phyloP scores from a whole-genome alignment of 345 rosid species.

The Gossypium rotundifolium region DNA sequence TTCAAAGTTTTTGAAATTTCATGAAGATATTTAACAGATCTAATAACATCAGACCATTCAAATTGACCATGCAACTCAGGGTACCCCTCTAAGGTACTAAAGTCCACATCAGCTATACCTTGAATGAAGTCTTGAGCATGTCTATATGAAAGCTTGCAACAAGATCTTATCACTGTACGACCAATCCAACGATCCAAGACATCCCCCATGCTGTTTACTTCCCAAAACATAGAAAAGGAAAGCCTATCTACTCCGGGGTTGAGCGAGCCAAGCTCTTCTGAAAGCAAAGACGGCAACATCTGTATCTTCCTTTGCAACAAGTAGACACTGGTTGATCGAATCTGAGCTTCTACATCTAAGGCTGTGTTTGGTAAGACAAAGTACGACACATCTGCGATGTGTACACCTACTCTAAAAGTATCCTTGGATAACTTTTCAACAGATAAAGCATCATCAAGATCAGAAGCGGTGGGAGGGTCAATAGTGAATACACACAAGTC shows the following conservation, averaged over 20 bases:
- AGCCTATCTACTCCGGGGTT: conserved; percentile 81
- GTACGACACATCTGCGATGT: conserved; percentile 81
- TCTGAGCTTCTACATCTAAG: conserved; percentile 68
- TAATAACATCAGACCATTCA: conserved; percentile 55
- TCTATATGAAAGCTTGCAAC: conserved; percentile 89
- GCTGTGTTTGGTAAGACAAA: conserved; percentile 77
- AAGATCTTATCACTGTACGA: conserved; percentile 64
- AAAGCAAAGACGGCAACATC: conserved; percentile 75
- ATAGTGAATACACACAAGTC: conserved; percentile 65
- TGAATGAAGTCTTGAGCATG: conserved; percentile 63
- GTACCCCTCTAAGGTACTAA: conserved; percentile 22
- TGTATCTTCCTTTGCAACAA: conserved; percentile 56
- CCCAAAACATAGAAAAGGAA: conserved; percentile 82
- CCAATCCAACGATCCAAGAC: conserved; percentile 75
- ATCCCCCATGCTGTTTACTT: conserved; percentile 46
- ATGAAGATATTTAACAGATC: conserved; percentile 48
- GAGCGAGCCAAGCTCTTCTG: conserved; percentile 69
- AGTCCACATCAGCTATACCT: conserved; percentile 28
- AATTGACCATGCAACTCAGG: conserved; percentile 61
- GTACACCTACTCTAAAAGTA: conserved; percentile 73
- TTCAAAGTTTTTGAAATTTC: conserved; percentile 54
- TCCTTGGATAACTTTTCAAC: conserved; percentile 54
- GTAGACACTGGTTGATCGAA: conserved; percentile 78
- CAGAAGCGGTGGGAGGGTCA: conserved; percentile 70
- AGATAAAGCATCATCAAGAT: conserved; percentile 91